These are phyloP conservation scores for Dendrostoma leiphaemia DNA, from an alignment of 2,329 filamentous ascomycete species.

Conservation along the genomic window DNA sequence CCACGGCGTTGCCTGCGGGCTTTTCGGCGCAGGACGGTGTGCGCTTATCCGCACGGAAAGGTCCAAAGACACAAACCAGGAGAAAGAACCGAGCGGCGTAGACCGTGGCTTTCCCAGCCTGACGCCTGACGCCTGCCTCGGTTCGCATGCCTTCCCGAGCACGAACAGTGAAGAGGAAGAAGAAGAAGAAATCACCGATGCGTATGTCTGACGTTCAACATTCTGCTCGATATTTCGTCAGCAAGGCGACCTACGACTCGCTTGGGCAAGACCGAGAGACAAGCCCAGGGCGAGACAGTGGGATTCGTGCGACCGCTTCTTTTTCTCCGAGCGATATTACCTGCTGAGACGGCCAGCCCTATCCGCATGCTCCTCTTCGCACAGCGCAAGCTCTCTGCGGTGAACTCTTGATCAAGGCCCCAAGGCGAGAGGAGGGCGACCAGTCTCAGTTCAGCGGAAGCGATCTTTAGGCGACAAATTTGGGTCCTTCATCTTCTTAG, in stretches of 20 bases:
- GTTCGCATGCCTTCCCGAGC: background rate
- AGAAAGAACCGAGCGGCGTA: too few relatives aligned
- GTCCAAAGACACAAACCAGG: too few relatives aligned
- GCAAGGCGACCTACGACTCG: background rate
- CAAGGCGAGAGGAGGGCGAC: too few relatives aligned
- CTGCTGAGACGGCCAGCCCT: background rate
- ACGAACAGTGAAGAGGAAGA: background rate
- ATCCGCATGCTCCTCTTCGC: background rate
- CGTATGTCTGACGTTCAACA: too few relatives aligned
- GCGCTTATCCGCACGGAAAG: background rate
- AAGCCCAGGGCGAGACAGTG: background rate
- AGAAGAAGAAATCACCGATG: background rate
- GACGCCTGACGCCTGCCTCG: too few relatives aligned
- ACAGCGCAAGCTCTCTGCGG: background rate
- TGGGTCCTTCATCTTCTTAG: too few relatives aligned
- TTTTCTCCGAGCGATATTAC: constrained; percentile 1
- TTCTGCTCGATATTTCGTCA: background rate
- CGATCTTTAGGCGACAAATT: too few relatives aligned
- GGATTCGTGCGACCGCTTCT: background rate
- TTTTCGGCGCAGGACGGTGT: background rate
- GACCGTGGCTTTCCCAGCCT: too few relatives aligned
- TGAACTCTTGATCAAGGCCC: background rate
- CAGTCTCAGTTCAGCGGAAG: too few relatives aligned
- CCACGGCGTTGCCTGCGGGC: too few relatives aligned
- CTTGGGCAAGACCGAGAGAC: background rate